Percentiles rank a stretch among this genome's conserved stretches.
Evolutionary conservation across 257 asterid genomes (phyloP).

Genomic region (Asclepias syriaca): DNA sequence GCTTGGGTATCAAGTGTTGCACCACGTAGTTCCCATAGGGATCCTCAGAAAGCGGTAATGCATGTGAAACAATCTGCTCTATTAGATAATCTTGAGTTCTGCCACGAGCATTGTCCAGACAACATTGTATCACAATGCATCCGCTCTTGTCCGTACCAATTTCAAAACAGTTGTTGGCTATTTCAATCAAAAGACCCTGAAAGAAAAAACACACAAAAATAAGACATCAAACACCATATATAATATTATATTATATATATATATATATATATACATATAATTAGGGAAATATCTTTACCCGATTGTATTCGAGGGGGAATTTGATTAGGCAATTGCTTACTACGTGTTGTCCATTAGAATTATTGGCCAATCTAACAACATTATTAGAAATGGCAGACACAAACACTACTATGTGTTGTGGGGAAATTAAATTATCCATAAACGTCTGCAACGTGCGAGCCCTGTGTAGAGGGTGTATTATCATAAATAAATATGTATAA

Average conservation of each 20-base stretch:
- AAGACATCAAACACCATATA: too few relatives aligned
- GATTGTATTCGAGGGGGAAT: conserved; percentile 35
- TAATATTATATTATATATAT: too few relatives aligned
- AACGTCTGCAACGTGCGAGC: conserved; percentile 46
- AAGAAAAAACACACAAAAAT: background rate
- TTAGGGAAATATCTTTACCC: too few relatives aligned
- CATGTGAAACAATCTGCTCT: conserved; percentile 39
- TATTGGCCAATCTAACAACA: conserved; percentile 48
- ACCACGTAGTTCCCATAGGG: too few relatives aligned
- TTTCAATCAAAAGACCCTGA: conserved; percentile 51
- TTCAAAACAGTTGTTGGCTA: conserved; percentile 39
- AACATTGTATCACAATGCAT: conserved; percentile 68
- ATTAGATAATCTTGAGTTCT: conserved; percentile 43
- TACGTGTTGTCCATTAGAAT: conserved; percentile 62
- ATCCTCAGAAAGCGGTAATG: conserved; percentile 51
- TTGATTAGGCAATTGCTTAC: conserved; percentile 41
- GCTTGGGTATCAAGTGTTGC: too few relatives aligned
- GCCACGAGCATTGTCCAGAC: conserved; percentile 53
- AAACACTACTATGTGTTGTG: conserved; percentile 47
- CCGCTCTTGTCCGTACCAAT: conserved; percentile 69
- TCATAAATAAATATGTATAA: too few relatives aligned
- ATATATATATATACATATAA: too few relatives aligned
- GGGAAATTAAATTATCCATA: conserved; percentile 48
- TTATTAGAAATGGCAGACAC: conserved; percentile 36
- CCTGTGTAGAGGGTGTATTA: conserved; percentile 28